phyloP scores from a whole-genome alignment of 1,284 basidiomycete genomes.

The Trichosporon sp. region DNA sequence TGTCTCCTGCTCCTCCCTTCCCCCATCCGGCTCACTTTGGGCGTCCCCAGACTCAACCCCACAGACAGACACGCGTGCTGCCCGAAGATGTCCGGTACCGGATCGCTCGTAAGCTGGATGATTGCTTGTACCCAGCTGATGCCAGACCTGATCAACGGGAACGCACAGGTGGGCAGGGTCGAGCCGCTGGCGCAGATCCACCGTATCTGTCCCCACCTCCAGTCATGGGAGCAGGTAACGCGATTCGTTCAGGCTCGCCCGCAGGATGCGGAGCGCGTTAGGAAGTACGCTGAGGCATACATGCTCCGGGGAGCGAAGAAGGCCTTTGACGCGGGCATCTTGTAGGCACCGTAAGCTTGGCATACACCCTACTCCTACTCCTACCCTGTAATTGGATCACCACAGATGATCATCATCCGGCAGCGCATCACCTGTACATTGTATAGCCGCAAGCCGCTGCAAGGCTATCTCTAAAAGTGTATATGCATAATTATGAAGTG shows the following conservation, averaged over 20 bases:
- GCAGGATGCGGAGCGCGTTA: constrained; percentile 12
- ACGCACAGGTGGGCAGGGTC: not conserved
- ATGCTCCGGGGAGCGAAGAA: constrained; percentile 1
- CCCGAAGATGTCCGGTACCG: not conserved
- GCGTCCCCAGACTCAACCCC: no score
- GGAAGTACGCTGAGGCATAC: constrained; percentile 4
- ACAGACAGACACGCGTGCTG: not conserved
- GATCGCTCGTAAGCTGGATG: constrained; percentile 7
- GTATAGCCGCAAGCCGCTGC: not conserved
- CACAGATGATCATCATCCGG: no score
- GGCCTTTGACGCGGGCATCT: not conserved
- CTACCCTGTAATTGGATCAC: not conserved
- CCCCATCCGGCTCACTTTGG: not conserved
- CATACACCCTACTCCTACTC: not conserved
- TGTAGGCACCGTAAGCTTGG: not conserved
- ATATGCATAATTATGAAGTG: constrained; percentile 4
- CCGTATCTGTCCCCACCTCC: not conserved
- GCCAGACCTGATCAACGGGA: constrained; percentile 7
- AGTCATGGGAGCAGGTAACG: constrained; percentile 6
- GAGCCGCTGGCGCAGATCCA: constrained; percentile 4
- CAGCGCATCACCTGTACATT: no score
- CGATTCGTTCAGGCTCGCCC: constrained; percentile 2
- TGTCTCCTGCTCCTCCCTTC: not conserved
- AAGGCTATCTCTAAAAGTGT: not conserved
- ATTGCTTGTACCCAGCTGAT: not conserved